Evolutionary conservation across 2,329 filamentous ascomycete species (phyloP).

Genomic region (Beauveria bassiana): DNA sequence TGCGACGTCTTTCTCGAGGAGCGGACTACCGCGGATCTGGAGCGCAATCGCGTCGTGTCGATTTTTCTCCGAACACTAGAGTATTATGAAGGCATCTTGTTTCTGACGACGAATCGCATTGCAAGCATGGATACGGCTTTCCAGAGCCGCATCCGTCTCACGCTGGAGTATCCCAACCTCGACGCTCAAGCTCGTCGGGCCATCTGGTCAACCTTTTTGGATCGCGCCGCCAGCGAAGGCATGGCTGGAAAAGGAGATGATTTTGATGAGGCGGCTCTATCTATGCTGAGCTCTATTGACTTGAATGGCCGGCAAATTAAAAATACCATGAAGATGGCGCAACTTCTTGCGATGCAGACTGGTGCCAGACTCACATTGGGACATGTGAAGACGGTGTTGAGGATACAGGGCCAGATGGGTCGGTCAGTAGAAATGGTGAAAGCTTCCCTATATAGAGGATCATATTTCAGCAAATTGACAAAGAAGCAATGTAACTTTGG

Average conservation of each 20-base stretch:
- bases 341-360: constrained; percentile 74
- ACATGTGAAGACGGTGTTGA: constrained; percentile 73
- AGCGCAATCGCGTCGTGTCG: constrained; percentile 76
- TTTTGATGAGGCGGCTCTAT: constrained; percentile 58
- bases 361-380: constrained; percentile 62
- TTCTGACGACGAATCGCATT: constrained; percentile 83
- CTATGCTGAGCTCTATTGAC: constrained; percentile 56
- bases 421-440: not conserved
- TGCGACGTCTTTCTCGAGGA: constrained; percentile 80
- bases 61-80: constrained; percentile 82
- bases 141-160: constrained; percentile 79
- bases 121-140: constrained; percentile 87
- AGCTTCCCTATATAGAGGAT: not conserved
- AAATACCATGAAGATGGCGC: constrained; percentile 76
- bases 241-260: constrained; percentile 49
- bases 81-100: constrained; percentile 86
- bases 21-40: constrained; percentile 72
- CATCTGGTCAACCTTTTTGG: constrained; percentile 80
- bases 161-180: constrained; percentile 71
- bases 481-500: too few species aligned
- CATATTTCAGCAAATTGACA: not conserved
- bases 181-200: constrained; percentile 63
- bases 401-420: constrained; percentile 48
- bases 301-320: constrained; percentile 70
- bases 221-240: constrained; percentile 59